Base-by-base conservation (phyloP, 371 early-diverging fungal species). In the Gilbertella persicaria region DNA sequence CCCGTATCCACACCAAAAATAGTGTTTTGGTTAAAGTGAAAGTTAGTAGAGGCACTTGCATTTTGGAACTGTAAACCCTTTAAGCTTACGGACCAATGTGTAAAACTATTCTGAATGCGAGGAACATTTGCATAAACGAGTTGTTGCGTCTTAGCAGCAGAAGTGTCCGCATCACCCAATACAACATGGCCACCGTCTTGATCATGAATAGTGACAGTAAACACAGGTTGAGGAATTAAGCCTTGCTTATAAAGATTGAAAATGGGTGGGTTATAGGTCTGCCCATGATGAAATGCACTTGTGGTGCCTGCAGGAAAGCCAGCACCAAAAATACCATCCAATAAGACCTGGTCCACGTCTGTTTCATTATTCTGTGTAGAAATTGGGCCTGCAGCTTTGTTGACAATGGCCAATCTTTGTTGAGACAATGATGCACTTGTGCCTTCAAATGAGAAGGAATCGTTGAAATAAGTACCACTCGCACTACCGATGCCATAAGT, bases 401-500 rank as follows among this genome's bases (percentile, higher is more conserved):
- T 29, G 0, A 64, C 43, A 5, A 17, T 21, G 2, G 83, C 81
- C 12, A 87, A 51, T 0, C 83, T 70, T 13, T 75, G 75, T 45
- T 86, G 83, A 28, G 79, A 64, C 4, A 55, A 46, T 16, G 83
- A 71, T 4, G 49, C 70, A 21, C 50, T 16, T 29, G 71, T 51
- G 4, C 61, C 67, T 0, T 73, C 82, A 9, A 89, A 53, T 0
- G 65, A 67, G 14, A 89, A 66, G 0, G 58, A 66, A 33, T 86
- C 89, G 7, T 67, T 66, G 20, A 66, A 75, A 16, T 82, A 81
- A n/a, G 63, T 61, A 1, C 88, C 89, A 19, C 71, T 66, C 1
- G 83, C 83, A 53, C 67, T 71, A 21, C 79, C 79, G 35, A 78
- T 84, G 12, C 84, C 86, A 49, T 89, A 89, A 0, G 64, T 66